These are phyloP conservation scores for grape (Vitis vinifera) DNA, from an alignment of 164 flowering plant species.

Conservation along the genomic window DNA sequence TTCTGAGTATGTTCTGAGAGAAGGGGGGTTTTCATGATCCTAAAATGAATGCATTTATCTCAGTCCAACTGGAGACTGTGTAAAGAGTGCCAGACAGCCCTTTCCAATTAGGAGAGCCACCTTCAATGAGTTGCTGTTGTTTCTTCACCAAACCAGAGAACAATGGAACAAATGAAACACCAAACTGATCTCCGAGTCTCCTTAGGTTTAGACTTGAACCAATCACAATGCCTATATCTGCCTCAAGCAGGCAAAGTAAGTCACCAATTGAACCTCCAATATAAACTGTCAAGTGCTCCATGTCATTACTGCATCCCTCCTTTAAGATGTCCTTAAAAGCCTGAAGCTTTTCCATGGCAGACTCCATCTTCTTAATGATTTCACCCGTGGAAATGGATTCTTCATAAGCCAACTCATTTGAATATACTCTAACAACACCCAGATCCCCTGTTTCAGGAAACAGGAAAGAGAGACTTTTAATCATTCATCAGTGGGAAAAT, in stretches of 20 bases:
- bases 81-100: slow-evolving; percentile 50
- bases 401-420: slow-evolving; percentile 35
- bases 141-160: slow-evolving; percentile 51
- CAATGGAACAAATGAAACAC: slow-evolving; percentile 59
- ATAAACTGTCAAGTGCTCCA: slow-evolving; percentile 43
- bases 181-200: slow-evolving; percentile 51
- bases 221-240: slow-evolving; percentile 65
- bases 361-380: slow-evolving; percentile 31
- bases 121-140: slow-evolving; percentile 40
- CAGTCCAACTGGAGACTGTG: slow-evolving; percentile 66
- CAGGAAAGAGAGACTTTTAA: neutral
- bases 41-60: slow-evolving; percentile 58
- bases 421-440: slow-evolving; percentile 20
- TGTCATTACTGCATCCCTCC: slow-evolving; percentile 28
- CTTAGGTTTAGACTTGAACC: slow-evolving; percentile 61
- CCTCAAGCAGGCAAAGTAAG: slow-evolving; percentile 63
- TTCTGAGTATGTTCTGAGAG: neutral
- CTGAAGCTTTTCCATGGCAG: slow-evolving; percentile 36
- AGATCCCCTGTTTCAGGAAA: slow-evolving; percentile 24
- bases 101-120: slow-evolving; percentile 39
- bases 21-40: slow-evolving; percentile 36
- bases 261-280: slow-evolving; percentile 72
- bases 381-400: slow-evolving; percentile 33
- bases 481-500: neutral
- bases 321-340: slow-evolving; percentile 13